These are phyloP conservation scores for Ligustrum vulgare DNA, from an alignment of 257 asterid genomes.

Conservation along the genomic window DNA sequence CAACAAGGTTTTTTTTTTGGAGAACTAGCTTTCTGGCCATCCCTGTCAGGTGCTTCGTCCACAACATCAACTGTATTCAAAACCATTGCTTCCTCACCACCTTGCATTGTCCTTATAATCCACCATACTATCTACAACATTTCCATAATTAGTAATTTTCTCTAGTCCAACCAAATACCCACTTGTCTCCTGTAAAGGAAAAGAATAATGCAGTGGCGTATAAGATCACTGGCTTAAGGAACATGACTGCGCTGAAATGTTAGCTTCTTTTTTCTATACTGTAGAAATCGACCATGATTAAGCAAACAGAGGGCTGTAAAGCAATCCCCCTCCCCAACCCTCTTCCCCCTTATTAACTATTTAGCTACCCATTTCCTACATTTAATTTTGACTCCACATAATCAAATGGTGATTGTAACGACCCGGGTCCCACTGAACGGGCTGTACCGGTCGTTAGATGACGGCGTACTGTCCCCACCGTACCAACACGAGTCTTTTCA, in stretches of 20 bases:
- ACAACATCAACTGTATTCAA: conserved; percentile 43
- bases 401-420: too few relatives aligned
- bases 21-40: conserved; percentile 37
- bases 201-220: neutral
- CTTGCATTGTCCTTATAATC: conserved; percentile 44
- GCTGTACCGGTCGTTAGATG: too few relatives aligned
- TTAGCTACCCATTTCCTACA: too few relatives aligned
- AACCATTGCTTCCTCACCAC: conserved; percentile 37
- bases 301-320: too few relatives aligned
- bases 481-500: too few relatives aligned
- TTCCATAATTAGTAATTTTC: neutral
- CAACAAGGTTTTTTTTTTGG: conserved; percentile 42
- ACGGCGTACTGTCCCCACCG: too few relatives aligned
- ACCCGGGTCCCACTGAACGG: too few relatives aligned
- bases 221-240: conserved; percentile 10
- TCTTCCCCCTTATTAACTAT: too few relatives aligned
- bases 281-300: too few relatives aligned
- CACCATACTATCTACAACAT: conserved; percentile 48
- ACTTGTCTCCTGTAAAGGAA: conserved; percentile 10
- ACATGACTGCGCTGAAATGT: neutral
- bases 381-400: too few relatives aligned
- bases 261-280: too few relatives aligned
- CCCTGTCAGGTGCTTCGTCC: conserved; percentile 40
- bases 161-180: conserved; percentile 5
- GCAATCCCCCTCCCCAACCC: too few relatives aligned